phyloP scores from a whole-genome alignment of 495 filamentous ascomycete genomes.

The Sordaria brevicollis region DNA sequence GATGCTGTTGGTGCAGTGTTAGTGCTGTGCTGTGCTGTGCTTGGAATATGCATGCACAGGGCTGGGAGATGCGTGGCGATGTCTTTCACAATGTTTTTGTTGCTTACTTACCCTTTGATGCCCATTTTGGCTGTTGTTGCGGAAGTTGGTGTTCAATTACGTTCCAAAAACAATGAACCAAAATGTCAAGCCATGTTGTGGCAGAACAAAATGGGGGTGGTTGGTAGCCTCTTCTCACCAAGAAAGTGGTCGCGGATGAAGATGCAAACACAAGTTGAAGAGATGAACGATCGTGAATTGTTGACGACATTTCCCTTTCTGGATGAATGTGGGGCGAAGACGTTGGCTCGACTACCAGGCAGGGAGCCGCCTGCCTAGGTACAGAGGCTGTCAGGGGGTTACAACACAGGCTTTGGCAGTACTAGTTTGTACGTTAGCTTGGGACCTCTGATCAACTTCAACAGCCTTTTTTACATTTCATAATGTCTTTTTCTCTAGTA shows the following conservation, averaged over 20 bases:
- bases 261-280: background rate
- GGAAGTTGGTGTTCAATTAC: background rate
- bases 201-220: background rate
- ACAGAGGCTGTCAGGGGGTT: no score
- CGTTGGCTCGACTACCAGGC: background rate
- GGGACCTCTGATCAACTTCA: no score
- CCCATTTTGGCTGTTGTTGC: conserved; percentile 34
- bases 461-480: no score
- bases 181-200: background rate
- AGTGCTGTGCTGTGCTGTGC: background rate
- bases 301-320: conserved; percentile 20
- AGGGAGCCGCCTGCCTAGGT: background rate
- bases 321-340: background rate
- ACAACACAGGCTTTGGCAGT: no score
- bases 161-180: background rate
- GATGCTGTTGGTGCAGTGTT: conserved; percentile 44
- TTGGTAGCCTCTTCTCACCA: background rate
- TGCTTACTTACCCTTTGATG: conserved; percentile 44
- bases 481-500: no score
- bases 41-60: background rate
- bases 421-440: no score
- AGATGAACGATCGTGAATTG: conserved; percentile 7
- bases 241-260: background rate
- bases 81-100: background rate
- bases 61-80: background rate